A percentile compares a stretch with the other conserved stretches of the same genome.
Conservation (phyloP, 2,329 filamentous ascomycete genomes). For the Penicillium frequentans region DNA sequence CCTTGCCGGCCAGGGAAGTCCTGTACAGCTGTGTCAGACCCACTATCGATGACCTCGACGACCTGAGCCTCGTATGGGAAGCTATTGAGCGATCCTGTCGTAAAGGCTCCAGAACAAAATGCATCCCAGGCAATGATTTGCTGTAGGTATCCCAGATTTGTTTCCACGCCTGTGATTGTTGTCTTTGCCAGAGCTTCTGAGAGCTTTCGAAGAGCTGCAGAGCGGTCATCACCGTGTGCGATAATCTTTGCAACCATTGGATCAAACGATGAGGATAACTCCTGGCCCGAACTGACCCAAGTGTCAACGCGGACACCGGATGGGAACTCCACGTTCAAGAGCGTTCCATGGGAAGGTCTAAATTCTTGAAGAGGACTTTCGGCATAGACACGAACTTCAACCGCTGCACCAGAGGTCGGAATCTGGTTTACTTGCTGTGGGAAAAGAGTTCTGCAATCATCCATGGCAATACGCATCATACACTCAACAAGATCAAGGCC, state of each 20-base stretch:
- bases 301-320: not conserved
- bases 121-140: not conserved
- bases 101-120: not conserved
- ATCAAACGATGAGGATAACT: not conserved
- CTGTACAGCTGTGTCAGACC: not conserved
- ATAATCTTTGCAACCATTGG: constrained; percentile 3
- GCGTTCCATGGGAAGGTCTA: not conserved
- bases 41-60: not conserved
- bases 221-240: not conserved
- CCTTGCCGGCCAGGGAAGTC: not conserved
- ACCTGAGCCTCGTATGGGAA: not conserved
- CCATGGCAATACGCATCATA: constrained; percentile 6
- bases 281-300: not conserved
- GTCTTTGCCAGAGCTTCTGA: not conserved
- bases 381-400: constrained; percentile 6
- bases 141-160: not conserved
- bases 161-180: not conserved
- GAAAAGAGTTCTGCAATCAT: not conserved
- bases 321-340: not conserved
- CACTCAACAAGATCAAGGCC: constrained; percentile 40
- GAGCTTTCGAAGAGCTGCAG: not conserved
- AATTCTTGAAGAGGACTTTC: constrained; percentile 2
- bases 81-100: not conserved
- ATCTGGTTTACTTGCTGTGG: not conserved
- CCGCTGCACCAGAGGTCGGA: not conserved